Base-by-base conservation (phyloP, 1,139 yeast species). In the Sugiyamaella paludigena region DNA sequence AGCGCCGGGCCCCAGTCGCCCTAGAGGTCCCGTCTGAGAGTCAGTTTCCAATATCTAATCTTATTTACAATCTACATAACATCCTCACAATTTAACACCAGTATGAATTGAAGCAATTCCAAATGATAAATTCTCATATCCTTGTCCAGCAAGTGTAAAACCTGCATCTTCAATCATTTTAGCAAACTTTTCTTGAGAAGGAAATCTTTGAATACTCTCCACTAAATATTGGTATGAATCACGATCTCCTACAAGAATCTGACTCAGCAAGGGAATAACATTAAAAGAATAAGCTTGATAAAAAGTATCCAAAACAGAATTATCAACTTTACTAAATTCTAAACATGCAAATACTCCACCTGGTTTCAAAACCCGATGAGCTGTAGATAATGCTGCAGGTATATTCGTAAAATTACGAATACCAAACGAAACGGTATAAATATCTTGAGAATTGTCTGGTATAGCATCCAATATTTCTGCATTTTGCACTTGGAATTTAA, bases 301-400 rank as follows among this genome's bases (percentile, higher is more conserved):
- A 30, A 82, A 72, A 52, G 81, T 74, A 64, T 87, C 92, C 47
- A 94, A 71, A 11, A 84, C 64, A 27, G 87, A 82, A 66, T 88
- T 86, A 50, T 87, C 86, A 51, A 94, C 97, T 65, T 89, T 92
- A 51, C 95, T 84, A 64, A 92, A 92, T 68, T 92, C 99, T 53
- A 92, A 77, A 69, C 98, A 91, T 35, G 96, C 96, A 67, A 92
- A 94, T 45, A 94, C 87, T 62, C 99, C 99, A 63, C 99, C 98
- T n/a, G 97, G 98, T 69, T 85, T 87, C 64, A 92, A 78, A 29
- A 91, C 95, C 61, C 99, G 80, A 73, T 91, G 87, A 32, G 98
- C 98, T 26, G 97, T 86, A 60, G 86, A 78, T 61, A 92, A 78
- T 29, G 98, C 98, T 8, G 88, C 89, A 70, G 91, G 97, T 58